A percentile compares a stretch with the other conserved stretches of the same genome.
phyloP scores from a whole-genome alignment of 2,329 filamentous ascomycete genomes.

The Beauveria scarabaeidicola region DNA sequence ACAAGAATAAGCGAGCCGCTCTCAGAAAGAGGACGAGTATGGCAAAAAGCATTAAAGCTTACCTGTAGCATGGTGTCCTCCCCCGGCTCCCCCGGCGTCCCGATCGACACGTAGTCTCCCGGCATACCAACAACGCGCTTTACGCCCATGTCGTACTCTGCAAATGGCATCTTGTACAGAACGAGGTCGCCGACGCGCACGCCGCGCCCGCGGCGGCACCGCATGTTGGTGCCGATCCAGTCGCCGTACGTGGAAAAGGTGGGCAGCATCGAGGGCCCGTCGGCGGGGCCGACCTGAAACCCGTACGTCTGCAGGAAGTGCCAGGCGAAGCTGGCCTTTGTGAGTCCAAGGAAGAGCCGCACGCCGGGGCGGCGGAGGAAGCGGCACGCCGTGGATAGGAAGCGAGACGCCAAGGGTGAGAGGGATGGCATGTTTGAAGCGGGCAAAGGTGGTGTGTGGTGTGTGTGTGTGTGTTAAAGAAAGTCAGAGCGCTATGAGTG shows the following conservation, averaged over 20 bases:
- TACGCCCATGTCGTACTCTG: slow-evolving; percentile 51
- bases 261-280: slow-evolving; percentile 82
- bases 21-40: background rate
- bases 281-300: slow-evolving; percentile 49
- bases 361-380: background rate
- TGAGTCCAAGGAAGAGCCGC: background rate
- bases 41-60: slow-evolving; percentile 5
- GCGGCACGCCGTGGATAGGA: too few species aligned
- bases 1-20: background rate
- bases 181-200: slow-evolving; percentile 76
- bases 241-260: slow-evolving; percentile 64
- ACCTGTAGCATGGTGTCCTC: slow-evolving; percentile 58
- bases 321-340: background rate
- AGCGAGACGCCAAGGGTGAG: background rate
- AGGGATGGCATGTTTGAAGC: background rate
- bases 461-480: too few species aligned
- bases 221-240: slow-evolving; percentile 58
- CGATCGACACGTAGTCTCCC: slow-evolving; percentile 64
- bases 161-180: slow-evolving; percentile 65
- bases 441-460: too few species aligned
- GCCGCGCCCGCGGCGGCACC: slow-evolving; percentile 58
- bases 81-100: slow-evolving; percentile 45
- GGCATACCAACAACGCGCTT: slow-evolving; percentile 75
- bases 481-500: background rate
- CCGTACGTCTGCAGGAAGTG: slow-evolving; percentile 48